A percentile compares a stretch with the other conserved stretches of the same genome.
Conservation (phyloP, 2,329 filamentous ascomycete species). For the Rhexocercosporidium sp. region DNA sequence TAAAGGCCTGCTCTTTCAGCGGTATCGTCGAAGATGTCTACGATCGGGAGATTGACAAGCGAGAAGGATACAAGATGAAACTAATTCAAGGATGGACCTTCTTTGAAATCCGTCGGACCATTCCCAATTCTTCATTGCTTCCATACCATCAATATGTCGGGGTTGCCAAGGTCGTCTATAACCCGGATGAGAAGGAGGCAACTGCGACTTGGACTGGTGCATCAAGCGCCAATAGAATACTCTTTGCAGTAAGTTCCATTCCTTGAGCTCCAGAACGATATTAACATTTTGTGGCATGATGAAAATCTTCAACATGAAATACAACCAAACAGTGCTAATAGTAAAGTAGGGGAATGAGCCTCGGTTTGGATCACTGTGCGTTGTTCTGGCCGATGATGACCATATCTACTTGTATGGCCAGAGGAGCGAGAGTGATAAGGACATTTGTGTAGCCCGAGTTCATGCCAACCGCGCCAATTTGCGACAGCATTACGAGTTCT, state of each 20-base stretch:
- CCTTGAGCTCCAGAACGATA: neutral
- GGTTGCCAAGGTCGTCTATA: conserved; percentile 14
- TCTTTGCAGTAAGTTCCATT: neutral
- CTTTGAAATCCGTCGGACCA: conserved; percentile 18
- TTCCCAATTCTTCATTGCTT: neutral
- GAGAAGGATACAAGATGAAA: neutral
- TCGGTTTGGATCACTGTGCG: conserved; percentile 25
- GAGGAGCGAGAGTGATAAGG: conserved; percentile 14
- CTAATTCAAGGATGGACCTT: conserved; percentile 20
- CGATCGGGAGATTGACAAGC: neutral
- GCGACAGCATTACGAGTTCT: conserved; percentile 21
- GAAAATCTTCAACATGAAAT: neutral
- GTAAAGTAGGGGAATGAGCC: conserved; percentile 21
- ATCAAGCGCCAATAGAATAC: neutral
- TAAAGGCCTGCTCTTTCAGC: conserved; percentile 26
- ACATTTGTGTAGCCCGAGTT: conserved; percentile 27
- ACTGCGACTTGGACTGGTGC: neutral
- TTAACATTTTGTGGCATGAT: neutral
- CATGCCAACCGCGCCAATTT: neutral
- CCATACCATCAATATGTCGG: conserved; percentile 14
- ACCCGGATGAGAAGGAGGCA: neutral
- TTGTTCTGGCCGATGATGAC: conserved; percentile 3
- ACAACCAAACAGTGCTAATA: neutral
- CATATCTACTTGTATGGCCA: conserved; percentile 33
- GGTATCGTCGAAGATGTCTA: conserved; percentile 18